phyloP scores from a whole-genome alignment of 257 asterid species.

The Perilla frutescens region DNA sequence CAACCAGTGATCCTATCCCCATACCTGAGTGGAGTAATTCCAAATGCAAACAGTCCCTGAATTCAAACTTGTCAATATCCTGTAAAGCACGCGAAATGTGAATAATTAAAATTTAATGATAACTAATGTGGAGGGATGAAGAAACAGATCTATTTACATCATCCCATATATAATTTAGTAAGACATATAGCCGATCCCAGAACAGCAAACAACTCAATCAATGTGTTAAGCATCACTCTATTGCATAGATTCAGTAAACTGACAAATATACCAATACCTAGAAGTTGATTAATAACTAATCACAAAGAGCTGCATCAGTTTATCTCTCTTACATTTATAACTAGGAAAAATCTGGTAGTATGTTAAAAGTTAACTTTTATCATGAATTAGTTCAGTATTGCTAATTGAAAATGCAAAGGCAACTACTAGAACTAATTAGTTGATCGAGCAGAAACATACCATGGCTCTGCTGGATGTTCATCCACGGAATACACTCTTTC shows the following conservation, averaged over 20 bases:
- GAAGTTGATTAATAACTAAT: slow-evolving; percentile 7
- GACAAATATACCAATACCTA: neutral
- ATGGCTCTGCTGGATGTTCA: slow-evolving; percentile 84
- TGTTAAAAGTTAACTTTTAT: neutral
- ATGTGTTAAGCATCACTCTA: neutral
- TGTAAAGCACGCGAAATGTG: slow-evolving; percentile 47
- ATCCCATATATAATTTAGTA: neutral
- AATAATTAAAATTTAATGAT: slow-evolving; percentile 18
- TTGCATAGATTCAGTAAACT: slow-evolving; percentile 9
- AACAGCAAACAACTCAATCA: neutral
- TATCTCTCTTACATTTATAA: slow-evolving; percentile 3
- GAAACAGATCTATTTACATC: neutral
- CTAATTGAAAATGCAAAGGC: slow-evolving; percentile 8
- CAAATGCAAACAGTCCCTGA: too few species aligned
- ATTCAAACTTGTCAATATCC: too few species aligned
- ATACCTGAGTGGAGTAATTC: slow-evolving; percentile 96
- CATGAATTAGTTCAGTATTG: slow-evolving; percentile 19
- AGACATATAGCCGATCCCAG: neutral
- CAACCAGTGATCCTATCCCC: slow-evolving; percentile 26
- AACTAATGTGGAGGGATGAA: slow-evolving; percentile 4
- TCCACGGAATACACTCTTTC: slow-evolving; percentile 79
- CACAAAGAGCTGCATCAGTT: neutral
- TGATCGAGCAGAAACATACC: slow-evolving; percentile 42
- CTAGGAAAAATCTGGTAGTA: slow-evolving; percentile 4
- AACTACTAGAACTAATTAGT: slow-evolving; percentile 10